Conservation (phyloP, 192 early-diverging fungal genomes). For the Haplosporangium gracile region DNA sequence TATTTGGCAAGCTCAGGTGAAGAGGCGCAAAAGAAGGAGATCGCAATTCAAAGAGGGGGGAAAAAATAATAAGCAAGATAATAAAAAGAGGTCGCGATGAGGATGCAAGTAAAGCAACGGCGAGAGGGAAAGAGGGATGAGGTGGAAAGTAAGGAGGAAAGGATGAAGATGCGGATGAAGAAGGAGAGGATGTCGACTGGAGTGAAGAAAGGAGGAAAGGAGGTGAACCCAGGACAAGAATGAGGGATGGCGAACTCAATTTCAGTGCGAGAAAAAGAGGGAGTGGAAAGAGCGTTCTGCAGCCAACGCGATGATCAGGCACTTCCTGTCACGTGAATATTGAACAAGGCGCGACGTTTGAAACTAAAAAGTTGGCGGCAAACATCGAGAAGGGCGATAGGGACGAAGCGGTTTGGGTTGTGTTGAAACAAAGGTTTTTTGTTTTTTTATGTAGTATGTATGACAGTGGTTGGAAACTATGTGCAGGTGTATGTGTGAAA, state of each 20-base stretch:
- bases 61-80: background rate
- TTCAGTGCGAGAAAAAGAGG: background rate
- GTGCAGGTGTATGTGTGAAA: constrained; percentile 11
- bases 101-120: background rate
- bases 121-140: background rate
- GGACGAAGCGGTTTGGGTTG: background rate
- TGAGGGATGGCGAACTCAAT: background rate
- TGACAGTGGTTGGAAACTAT: background rate
- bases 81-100: background rate
- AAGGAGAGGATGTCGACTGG: background rate
- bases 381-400: background rate
- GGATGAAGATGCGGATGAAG: constrained; percentile 10
- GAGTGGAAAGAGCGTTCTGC: background rate
- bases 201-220: background rate
- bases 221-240: background rate
- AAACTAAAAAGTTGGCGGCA: background rate
- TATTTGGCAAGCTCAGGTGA: background rate
- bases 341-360: no score
- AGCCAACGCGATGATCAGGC: background rate
- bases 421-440: constrained; percentile 41
- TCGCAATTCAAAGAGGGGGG: background rate
- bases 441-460: background rate
- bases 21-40: background rate
- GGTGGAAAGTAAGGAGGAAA: background rate
- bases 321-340: background rate